These are phyloP conservation scores for Coix lacrymajobi DNA, from an alignment of 176 grass and related monocot genomes.

Conservation along the genomic window DNA sequence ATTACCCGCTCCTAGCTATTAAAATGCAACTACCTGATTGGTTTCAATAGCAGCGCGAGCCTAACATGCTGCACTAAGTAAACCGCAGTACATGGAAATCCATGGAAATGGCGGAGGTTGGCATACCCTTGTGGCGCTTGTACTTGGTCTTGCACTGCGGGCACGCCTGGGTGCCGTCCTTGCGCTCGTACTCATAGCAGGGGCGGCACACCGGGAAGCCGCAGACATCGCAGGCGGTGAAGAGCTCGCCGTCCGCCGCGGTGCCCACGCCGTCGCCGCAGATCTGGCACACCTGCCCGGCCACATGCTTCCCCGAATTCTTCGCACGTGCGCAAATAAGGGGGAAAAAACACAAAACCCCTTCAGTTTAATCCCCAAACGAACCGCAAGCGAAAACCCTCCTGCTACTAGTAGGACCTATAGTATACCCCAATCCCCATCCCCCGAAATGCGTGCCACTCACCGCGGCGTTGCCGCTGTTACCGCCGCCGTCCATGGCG, in stretches of 20 bases:
- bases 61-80: background rate
- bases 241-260: conserved; percentile 67
- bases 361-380: background rate
- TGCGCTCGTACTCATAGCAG: conserved; percentile 95
- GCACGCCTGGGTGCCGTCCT: conserved; percentile 72
- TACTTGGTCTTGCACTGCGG: conserved; percentile 98
- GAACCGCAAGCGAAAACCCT: background rate
- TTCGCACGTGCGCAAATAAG: conserved; percentile 7
- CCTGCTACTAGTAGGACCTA: background rate
- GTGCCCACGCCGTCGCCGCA: conserved; percentile 83
- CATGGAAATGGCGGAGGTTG: background rate
- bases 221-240: conserved; percentile 83
- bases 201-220: conserved; percentile 80
- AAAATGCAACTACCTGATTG: background rate
- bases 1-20: background rate
- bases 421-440: background rate
- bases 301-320: conserved; percentile 49
- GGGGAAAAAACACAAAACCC: background rate
- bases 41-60: background rate
- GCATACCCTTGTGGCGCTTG: conserved; percentile 89
- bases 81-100: background rate
- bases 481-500: conserved; percentile 34
- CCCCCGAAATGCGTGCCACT: conserved; percentile 8
- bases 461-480: conserved; percentile 36
- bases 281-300: conserved; percentile 81